Conservation (phyloP, 495 filamentous ascomycete genomes). For the Umbilicaria muhlenbergii region DNA sequence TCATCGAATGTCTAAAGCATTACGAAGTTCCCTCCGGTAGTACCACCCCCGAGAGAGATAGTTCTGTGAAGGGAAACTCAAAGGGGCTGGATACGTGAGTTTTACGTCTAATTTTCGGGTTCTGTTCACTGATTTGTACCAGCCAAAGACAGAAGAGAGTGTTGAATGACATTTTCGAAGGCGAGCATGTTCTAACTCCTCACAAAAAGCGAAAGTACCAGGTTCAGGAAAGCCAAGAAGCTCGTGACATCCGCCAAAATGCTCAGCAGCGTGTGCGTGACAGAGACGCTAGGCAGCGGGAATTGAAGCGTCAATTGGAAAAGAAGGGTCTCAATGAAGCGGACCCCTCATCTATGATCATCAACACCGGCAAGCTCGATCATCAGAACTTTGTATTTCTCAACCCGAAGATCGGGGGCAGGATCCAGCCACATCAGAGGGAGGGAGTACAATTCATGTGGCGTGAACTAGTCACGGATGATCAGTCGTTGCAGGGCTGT, state of each 20-base stretch:
- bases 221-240: constrained; percentile 28
- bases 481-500: constrained; percentile 47
- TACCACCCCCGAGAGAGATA: too few species aligned
- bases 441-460: constrained; percentile 78
- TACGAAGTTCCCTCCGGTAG: constrained; percentile 2
- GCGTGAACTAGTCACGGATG: constrained; percentile 54
- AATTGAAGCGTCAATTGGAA: constrained; percentile 27
- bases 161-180: background rate
- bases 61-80: too few species aligned
- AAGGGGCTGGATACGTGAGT: background rate
- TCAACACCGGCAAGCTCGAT: constrained; percentile 54
- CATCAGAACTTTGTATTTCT: constrained; percentile 38
- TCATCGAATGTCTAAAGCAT: constrained; percentile 12
- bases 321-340: constrained; percentile 24
- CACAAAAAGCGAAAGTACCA: constrained; percentile 32
- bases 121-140: too few species aligned
- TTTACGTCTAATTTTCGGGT: too few species aligned
- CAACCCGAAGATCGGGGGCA: constrained; percentile 26
- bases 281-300: constrained; percentile 31
- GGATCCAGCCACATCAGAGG: constrained; percentile 45
- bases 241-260: constrained; percentile 28
- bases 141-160: background rate
- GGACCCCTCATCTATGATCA: constrained; percentile 34
- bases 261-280: constrained; percentile 28
- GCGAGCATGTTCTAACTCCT: constrained; percentile 3